Base-by-base conservation (phyloP, 2,329 filamentous ascomycete species). In the Aureobasidium sp. region DNA sequence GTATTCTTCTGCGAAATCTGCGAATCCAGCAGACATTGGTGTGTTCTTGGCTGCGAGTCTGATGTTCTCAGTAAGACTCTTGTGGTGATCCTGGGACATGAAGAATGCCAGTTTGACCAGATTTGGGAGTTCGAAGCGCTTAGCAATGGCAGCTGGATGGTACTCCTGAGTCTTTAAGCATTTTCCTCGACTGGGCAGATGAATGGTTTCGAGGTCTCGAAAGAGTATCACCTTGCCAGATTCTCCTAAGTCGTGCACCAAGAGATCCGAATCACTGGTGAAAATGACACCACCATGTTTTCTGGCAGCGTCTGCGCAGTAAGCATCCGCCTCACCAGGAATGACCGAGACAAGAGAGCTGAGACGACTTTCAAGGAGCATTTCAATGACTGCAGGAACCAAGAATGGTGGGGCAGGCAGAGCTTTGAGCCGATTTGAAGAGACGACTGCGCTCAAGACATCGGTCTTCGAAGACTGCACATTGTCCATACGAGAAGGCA, bases 221-320 rank as follows among this genome's bases (percentile, higher is more conserved):
- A 96, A 82, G 62, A 93, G 87, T 0, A 86, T 77, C 0, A 96
- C 84, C 0, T 79, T 78, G 0, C 87, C 87, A 1, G 80, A 66
- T 0, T 70, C 53, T 0, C 86, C 87, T 9, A 93, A 79, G 63
- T 90, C 82, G 70, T 92, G 87, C 0, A 93, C 80, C 0, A 96
- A 77, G 9, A 97, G 79, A 70, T 97, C 93, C 0, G 91, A 95
- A 69, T 97, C 93, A n/a, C 85, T 87, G 0, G 91, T 95, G 7
- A 97, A 74, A 32, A 86, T 77, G 15, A 91, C 81, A 12, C 70
- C 65, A 0, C 83, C 84, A 1, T 80, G 78, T 34, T 78, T 70
- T n/a, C 78, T 79, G 7, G 89, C 80, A 59, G 85, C 79, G 15
- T 80, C 75, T 3, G 90, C 91, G 71, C 91, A 96, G 75, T 85